Percentiles rank a stretch among this genome's conserved stretches.
These are phyloP conservation scores for Huntiella omanensis DNA, from an alignment of 2,329 filamentous ascomycete species.

Conservation along the genomic window DNA sequence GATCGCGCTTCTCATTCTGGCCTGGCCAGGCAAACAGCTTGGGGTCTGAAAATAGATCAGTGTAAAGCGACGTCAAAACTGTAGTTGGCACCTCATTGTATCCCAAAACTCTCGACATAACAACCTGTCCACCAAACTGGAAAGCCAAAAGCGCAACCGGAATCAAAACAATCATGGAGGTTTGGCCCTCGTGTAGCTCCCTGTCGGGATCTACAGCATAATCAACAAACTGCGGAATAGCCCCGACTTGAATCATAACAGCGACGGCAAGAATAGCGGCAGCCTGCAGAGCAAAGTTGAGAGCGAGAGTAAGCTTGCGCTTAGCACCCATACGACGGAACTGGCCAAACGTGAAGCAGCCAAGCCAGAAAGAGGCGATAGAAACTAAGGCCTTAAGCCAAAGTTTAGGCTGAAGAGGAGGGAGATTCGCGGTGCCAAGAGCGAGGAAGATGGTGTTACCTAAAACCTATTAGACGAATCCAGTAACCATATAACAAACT, in stretches of 20 bases:
- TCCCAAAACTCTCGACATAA: conserved; percentile 27
- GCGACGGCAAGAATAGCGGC: conserved; percentile 33
- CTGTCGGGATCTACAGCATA: conserved; percentile 7
- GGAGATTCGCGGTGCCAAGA: conserved; percentile 35
- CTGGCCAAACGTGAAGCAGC: conserved; percentile 29
- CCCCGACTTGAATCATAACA: conserved; percentile 27
- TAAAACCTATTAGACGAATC: conserved; percentile 5
- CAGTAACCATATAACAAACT: neutral
- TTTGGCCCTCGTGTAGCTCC: conserved; percentile 13
- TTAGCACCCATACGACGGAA: conserved; percentile 19
- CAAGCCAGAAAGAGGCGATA: conserved; percentile 32
- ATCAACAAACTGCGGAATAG: conserved; percentile 22
- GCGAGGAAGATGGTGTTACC: conserved; percentile 46
- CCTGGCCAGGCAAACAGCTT: conserved; percentile 22
- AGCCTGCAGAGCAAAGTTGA: conserved; percentile 33
- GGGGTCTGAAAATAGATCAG: conserved; percentile 32
- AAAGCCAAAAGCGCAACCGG: conserved; percentile 31
- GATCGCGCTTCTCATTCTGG: conserved; percentile 31
- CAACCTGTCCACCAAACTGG: conserved; percentile 34
- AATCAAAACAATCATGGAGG: conserved; percentile 24
- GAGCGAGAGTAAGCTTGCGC: conserved; percentile 23
- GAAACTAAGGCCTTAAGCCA: conserved; percentile 32
- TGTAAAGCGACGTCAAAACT: conserved; percentile 35
- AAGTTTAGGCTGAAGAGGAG: conserved; percentile 28
- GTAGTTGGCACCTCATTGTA: conserved; percentile 35